Evolutionary conservation across 306 rosid species (phyloP), one percentile per base, ranked within the genome.

Genomic region (Vigna radiata): DNA sequence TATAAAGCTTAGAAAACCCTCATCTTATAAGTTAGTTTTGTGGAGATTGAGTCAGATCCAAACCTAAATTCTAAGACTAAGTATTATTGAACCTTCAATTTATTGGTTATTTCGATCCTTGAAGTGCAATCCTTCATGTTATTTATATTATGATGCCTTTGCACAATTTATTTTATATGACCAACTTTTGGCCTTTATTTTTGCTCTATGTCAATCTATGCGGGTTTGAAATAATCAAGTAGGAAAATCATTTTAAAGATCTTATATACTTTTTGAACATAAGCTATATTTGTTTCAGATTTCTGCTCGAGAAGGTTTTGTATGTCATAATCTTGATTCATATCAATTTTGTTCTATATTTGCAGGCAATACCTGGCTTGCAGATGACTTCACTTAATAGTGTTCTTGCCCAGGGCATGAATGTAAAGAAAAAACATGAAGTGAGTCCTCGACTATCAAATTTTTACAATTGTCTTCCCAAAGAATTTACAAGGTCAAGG

Each of bases 321-420:
- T 44, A 55, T 63, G 31, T 44, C 10, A 6, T n/a, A 41, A 29
- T 47, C 72, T 74, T 73, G 33, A 62, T 62, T 59, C 5, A 17
- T 67, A 39, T 52, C 56, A 33, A 33, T 49, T 25, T 68, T 83
- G 54, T 59, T 17, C 64, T 64, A 61, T 76, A 58, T 59, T 37
- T 82, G 86, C 88, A 91, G 96, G 88, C 82, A 71, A 86, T 91
- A 67, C 96, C 97, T 66, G 87, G 89, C 33, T 31, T 87, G 76
- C 77, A 60, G 81, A 66, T 78, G 75, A 74, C 86, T 85, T 77
- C 91, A 14, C 88, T 94, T 61, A 87, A 83, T 77, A 82, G 84
- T 16, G 93, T 95, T 85, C 91, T 95, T 81, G 65, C 93, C 12
- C 97, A 87, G 62, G 98, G 98, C 81, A 92, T 92, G 98, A 92